Evolutionary conservation across 116 monocot species (phyloP), one percentile per base, ranked within the genome.

Genomic region (Phalaenopsis hybrid): DNA sequence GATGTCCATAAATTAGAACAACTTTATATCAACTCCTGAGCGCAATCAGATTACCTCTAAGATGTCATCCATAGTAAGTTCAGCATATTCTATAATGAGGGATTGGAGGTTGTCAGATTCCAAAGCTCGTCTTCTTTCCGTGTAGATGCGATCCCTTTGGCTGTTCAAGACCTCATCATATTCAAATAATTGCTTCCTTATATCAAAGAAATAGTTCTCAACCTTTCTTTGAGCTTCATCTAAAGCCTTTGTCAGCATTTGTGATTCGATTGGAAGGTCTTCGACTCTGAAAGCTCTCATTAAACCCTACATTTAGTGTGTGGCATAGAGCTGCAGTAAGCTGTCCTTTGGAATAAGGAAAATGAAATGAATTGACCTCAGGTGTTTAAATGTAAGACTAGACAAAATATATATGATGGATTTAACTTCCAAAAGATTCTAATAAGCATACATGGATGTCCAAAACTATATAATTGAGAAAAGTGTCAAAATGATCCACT

Each of bases 161-260:
- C 96, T 94, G 63, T 96, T 96, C 81, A 96, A 83, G 65, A 96
- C 96, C 74, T 96, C 96, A 87, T 96, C 96, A 85, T 87, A 96
- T 75, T 96, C 96, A 77, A 96, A 96, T 75, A 96, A 80, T 58
- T 96, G 94, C 83, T 96, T 96, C 79, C 96, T 76, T 37, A 94
- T 94, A 84, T 96, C 96, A 82, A 96, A 96, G 74, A 94, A 96
- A 87, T 96, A 94, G 74, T 92, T 96, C 57, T 96, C 96, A 37
- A 96, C 96, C 82, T 96, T 94, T 63, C 96, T 91, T 84, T 96
- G 96, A 88, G 96, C 96, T 69, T 96, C 96, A 88, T 96, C 96
- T 57, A 96, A 84, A n/a, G 96, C 91, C 84, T 92, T 96, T 73
- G 96, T 94, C 73, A 96, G 91, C 94, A 94, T 94, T 73, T 87